Evolutionary conservation across 1,284 basidiomycete genomes (phyloP).

Genomic region (Leccinum subrobustum): DNA sequence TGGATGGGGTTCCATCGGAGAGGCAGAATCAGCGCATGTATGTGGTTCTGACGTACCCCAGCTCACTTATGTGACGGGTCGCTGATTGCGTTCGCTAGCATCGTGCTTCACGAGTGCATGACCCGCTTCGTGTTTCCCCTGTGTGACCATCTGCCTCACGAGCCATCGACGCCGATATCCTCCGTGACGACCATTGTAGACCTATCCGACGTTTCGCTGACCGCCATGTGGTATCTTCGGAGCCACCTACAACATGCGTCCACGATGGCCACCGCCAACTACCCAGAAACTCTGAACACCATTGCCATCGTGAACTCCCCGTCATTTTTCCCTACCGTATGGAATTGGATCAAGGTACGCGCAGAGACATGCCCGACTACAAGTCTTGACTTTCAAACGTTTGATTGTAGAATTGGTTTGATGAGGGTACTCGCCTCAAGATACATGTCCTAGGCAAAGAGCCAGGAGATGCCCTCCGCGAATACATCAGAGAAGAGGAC

Average conservation of each 20-base stretch:
- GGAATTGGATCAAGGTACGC: slow-evolving; percentile 74
- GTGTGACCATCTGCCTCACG: slow-evolving; percentile 62
- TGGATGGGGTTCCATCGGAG: slow-evolving; percentile 50
- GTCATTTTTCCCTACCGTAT: slow-evolving; percentile 72
- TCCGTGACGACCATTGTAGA: slow-evolving; percentile 75
- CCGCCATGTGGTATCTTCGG: slow-evolving; percentile 65
- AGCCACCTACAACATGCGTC: slow-evolving; percentile 73
- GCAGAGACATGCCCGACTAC: not conserved
- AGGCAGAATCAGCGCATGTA: slow-evolving; percentile 71
- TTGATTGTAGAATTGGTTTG: slow-evolving; percentile 61
- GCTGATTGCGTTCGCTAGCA: slow-evolving; percentile 29
- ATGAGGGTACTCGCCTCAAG: slow-evolving; percentile 71
- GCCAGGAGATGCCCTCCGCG: slow-evolving; percentile 47
- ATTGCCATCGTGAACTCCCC: slow-evolving; percentile 75
- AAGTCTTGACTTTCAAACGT: not conserved
- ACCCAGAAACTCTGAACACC: slow-evolving; percentile 69
- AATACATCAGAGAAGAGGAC: slow-evolving; percentile 53
- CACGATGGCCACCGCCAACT: slow-evolving; percentile 71
- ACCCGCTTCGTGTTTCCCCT: slow-evolving; percentile 60
- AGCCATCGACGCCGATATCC: slow-evolving; percentile 54
- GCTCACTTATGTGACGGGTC: not conserved
- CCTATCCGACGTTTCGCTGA: slow-evolving; percentile 57
- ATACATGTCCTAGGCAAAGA: slow-evolving; percentile 65
- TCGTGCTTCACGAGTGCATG: slow-evolving; percentile 68
- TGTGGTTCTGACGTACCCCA: slow-evolving; percentile 20